Evolutionary conservation across 805 yeast genomes (phyloP).

Genomic region (Saturnispora quitensis): DNA sequence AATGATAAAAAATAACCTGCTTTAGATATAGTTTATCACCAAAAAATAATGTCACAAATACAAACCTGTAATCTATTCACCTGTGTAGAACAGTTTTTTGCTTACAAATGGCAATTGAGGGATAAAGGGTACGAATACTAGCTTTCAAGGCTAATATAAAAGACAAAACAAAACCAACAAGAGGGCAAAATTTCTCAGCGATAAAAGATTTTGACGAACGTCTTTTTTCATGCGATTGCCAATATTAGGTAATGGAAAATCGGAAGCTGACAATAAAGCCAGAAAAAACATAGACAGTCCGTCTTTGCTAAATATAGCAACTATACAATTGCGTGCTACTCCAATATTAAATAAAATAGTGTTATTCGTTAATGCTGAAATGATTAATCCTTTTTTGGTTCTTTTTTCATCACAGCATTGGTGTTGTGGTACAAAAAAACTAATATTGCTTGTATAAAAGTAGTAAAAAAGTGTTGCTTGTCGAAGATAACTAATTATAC

Average conservation of each 20-base stretch:
- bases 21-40: not conserved
- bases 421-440: too few relatives aligned
- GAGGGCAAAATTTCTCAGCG: not conserved
- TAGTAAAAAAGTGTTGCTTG: too few relatives aligned
- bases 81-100: not conserved
- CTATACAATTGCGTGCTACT: too few relatives aligned
- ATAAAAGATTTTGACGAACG: not conserved
- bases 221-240: not conserved
- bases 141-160: not conserved
- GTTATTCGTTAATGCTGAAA: too few relatives aligned
- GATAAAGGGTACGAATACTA: not conserved
- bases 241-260: not conserved
- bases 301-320: not conserved
- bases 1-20: not conserved
- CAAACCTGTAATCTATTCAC: not conserved
- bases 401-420: too few relatives aligned
- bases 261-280: not conserved
- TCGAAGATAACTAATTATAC: too few relatives aligned
- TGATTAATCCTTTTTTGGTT: too few relatives aligned
- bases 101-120: not conserved
- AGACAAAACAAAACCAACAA: slow-evolving; percentile 1
- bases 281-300: not conserved
- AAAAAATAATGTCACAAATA: not conserved
- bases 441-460: too few relatives aligned
- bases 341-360: too few relatives aligned